Base-by-base conservation (phyloP, 2,329 filamentous ascomycete species). In the Dendrostoma leiphaemia region DNA sequence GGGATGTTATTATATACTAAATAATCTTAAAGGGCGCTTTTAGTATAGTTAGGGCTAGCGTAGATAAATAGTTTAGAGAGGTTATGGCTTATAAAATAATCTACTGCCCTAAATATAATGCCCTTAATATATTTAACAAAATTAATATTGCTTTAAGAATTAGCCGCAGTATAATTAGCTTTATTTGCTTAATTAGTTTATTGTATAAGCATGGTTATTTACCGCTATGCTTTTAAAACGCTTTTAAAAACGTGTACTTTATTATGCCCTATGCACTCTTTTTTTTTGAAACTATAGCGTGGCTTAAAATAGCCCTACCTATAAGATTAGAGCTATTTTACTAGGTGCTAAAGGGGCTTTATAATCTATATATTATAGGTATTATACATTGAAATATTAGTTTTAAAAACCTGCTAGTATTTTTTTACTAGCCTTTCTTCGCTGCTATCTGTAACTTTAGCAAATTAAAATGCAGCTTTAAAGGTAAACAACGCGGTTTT, bases 381-480 rank as follows among this genome's bases (percentile, higher is more conserved):
- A 40, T 59, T 19, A 61, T 61, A 49, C 57, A 61, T 31, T 49
- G 59, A 13, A 57, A 61, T 29, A 59, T 61, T 28, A 59, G 55
- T 19, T 46, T 38, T 17, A 40, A 50, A 38, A 59, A 61, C 44
- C 47, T 61, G 34, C 53, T 61, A 4, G 45, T 59, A 3, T 41
- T 49, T 21, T 57, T 52, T 9, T 19, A 40, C 9, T 3, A 55
- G 31, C 46, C 48, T 2, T 52, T 52, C 17, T 6, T 6, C 24
- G 58, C 54, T 12, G 58, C 48, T 34, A 58, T 59, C 29, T 53
- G 51, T 26, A 51, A 59, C 46, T 59, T 51, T 24, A 51, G 49
- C 21, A 52, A 52, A 12, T 23, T 41, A 12, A 52, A 52, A 23
- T n/a, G 7, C 7, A 32, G 49, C 32, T 23, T 17, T 17, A 31